Percentiles rank a stretch among this genome's conserved stretches.
phyloP scores from a whole-genome alignment of 2,329 filamentous ascomycete genomes.

The Camptophora hylomeconis region DNA sequence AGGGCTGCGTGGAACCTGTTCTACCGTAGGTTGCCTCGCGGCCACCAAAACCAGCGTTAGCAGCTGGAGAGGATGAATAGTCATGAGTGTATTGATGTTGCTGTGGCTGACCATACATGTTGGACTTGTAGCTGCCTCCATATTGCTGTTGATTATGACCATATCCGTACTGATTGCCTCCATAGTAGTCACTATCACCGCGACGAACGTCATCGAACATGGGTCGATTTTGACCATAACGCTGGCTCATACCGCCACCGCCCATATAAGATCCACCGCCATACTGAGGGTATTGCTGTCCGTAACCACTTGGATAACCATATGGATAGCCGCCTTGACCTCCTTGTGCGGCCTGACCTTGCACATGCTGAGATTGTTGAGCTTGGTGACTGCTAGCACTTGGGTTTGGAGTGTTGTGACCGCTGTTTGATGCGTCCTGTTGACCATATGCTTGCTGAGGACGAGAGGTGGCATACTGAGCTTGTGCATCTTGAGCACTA shows the following conservation, averaged over 20 bases:
- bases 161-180: constrained; percentile 41
- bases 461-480: constrained; percentile 51
- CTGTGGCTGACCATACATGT: constrained; percentile 51
- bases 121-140: constrained; percentile 40
- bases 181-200: constrained; percentile 35
- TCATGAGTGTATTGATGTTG: constrained; percentile 53
- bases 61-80: constrained; percentile 50
- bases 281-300: constrained; percentile 39
- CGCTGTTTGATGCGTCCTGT: constrained; percentile 67
- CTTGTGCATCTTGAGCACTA: constrained; percentile 45
- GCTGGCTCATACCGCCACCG: constrained; percentile 18
- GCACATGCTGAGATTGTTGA: constrained; percentile 40
- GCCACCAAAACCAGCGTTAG: constrained; percentile 37
- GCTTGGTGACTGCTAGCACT: constrained; percentile 35
- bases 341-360: constrained; percentile 29
- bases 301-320: constrained; percentile 33
- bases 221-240: constrained; percentile 35
- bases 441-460: constrained; percentile 60
- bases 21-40: constrained; percentile 49
- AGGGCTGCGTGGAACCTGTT: constrained; percentile 42
- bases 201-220: constrained; percentile 37
- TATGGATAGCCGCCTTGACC: constrained; percentile 46
- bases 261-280: constrained; percentile 23
- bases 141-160: constrained; percentile 30
- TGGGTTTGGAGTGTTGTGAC: constrained; percentile 82